Conservation (phyloP, 1,284 basidiomycete genomes). For the Trametes hirsuta region DNA sequence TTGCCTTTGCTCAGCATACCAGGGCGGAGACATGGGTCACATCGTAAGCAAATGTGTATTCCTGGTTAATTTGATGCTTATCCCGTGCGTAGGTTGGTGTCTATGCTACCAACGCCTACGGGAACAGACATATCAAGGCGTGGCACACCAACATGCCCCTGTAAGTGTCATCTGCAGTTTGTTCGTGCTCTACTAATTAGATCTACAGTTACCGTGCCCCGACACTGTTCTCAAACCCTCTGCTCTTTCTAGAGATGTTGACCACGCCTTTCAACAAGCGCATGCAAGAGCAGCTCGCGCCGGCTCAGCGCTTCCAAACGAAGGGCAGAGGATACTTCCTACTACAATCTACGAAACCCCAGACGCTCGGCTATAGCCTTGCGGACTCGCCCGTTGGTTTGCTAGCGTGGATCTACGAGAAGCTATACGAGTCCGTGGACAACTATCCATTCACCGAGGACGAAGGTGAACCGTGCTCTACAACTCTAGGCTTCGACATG, state of each 20-base stretch:
- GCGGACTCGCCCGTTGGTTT: constrained; percentile 44
- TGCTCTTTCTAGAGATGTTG: constrained; percentile 6
- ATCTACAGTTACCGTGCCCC: background rate
- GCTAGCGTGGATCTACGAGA: constrained; percentile 62
- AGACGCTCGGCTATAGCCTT: constrained; percentile 48
- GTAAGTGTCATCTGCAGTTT: background rate
- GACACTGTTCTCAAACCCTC: background rate
- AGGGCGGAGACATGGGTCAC: background rate
- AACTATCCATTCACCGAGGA: constrained; percentile 55
- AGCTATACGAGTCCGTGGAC: constrained; percentile 55
- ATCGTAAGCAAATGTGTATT: background rate
- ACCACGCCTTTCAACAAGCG: constrained; percentile 2
- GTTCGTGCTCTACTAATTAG: background rate
- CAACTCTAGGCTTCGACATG: background rate
- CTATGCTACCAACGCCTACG: background rate
- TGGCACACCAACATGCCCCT: constrained; percentile 12
- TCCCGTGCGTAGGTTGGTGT: background rate
- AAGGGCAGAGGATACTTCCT: constrained; percentile 35
- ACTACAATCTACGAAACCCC: constrained; percentile 39
- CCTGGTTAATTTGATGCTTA: background rate
- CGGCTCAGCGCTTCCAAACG: constrained; percentile 9
- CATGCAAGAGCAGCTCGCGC: background rate
- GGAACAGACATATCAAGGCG: constrained; percentile 6
- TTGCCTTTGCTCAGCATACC: background rate
- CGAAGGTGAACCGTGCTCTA: constrained; percentile 37